Evolutionary conservation across 495 filamentous ascomycete species (phyloP), one percentile per base, ranked within the genome.

Genomic region (Aspergillus egyptiacus): DNA sequence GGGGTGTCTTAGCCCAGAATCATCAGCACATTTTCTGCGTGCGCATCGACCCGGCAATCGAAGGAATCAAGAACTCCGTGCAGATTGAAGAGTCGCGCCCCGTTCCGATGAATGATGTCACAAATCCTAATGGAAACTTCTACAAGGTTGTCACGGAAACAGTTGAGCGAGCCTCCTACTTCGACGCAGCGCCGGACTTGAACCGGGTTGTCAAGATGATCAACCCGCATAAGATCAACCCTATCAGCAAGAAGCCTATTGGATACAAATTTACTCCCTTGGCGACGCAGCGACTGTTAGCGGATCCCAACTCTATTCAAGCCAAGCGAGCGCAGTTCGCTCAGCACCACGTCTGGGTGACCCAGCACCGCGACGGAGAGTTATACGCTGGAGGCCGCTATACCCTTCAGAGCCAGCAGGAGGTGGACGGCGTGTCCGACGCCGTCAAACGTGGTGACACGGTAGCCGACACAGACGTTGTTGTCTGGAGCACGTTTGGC

Each of bases 21-120:
- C 91, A 96, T 58, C 91, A 96, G 63, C 91, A 96, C 65, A 86
- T 95, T 53, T 95, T 96, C 71, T 87, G 83, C 31, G 82, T 96
- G 0, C 87, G 91, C 17, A 79, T 96, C 5, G 91, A 96, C 61
- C 91, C 91, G 3, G 79, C 81, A 24, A 72, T 96, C 37, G 90
- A 89, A 39, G 91, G 90, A 0, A 76, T 77, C 38, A 66, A 73
- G 45, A 91, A 91, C 63, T 77, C 82, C 3, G 70, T 90, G 3
- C 74, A 82, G 17, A 78, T 82, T 53, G 85, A 89, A 39, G 87
- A 91, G 60, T 80, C 85, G 0, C 77, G 86, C 54, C 68, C 85
- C 0, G 82, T 90, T 61, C 81, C 86, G 3, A 81, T 87, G 55
- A 83, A 81, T 17, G 55, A 61, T 5, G 72, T 70, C 9, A 85